These are phyloP conservation scores for Naganishia sp. DNA, from an alignment of 1,284 basidiomycete genomes.

Conservation along the genomic window DNA sequence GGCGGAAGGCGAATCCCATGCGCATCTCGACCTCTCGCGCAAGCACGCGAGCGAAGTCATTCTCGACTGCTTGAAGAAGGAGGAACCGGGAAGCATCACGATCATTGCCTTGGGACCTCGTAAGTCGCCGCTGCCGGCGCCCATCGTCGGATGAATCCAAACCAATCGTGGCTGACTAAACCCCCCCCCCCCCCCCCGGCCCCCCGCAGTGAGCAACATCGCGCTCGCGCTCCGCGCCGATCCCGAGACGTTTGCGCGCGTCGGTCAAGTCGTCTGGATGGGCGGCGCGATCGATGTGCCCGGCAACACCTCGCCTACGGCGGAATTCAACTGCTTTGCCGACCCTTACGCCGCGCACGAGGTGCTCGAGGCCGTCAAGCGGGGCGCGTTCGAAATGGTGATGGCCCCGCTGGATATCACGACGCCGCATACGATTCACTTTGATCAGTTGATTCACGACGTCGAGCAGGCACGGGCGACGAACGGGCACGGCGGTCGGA, in stretches of 20 bases:
- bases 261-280: constrained; percentile 79
- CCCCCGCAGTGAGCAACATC: constrained; percentile 70
- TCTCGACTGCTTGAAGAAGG: constrained; percentile 64
- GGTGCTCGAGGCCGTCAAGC: constrained; percentile 42
- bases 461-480: constrained; percentile 53
- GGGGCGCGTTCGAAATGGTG: constrained; percentile 58
- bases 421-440: constrained; percentile 73
- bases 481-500: constrained; percentile 51
- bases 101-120: constrained; percentile 83
- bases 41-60: constrained; percentile 65
- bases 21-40: constrained; percentile 60
- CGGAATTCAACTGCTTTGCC: constrained; percentile 93
- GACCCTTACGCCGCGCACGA: constrained; percentile 83
- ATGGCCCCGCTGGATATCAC: constrained; percentile 80
- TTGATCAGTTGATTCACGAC: constrained; percentile 61
- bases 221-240: constrained; percentile 68
- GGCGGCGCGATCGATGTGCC: constrained; percentile 94
- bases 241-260: constrained; percentile 60
- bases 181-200: neutral
- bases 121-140: constrained; percentile 38
- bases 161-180: no score
- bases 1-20: constrained; percentile 49
- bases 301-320: constrained; percentile 79
- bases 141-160: no score
- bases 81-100: constrained; percentile 67